Evolutionary conservation across 2,329 filamentous ascomycete genomes (phyloP).

Genomic region (Talaromyces sp.): DNA sequence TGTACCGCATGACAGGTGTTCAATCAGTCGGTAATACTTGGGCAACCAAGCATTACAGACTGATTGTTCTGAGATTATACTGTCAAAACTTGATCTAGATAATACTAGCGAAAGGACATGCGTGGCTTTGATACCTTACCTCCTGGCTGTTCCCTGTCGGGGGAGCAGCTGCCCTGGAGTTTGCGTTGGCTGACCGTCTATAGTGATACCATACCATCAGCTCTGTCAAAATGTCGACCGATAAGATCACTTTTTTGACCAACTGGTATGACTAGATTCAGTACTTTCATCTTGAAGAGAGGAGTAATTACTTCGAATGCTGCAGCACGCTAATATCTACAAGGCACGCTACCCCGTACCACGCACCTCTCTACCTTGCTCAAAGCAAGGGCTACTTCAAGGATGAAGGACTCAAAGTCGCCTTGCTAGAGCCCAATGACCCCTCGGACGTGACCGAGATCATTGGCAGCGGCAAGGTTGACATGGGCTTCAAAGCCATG

Average conservation of each 20-base stretch:
- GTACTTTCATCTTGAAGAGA: neutral
- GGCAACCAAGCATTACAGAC: conserved; percentile 12
- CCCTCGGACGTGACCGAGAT: conserved; percentile 81
- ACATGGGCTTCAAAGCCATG: conserved; percentile 81
- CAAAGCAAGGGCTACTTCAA: conserved; percentile 73
- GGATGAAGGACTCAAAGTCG: conserved; percentile 74
- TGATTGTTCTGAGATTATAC: conserved; percentile 70
- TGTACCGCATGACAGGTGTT: conserved; percentile 48
- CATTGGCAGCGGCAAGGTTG: conserved; percentile 72
- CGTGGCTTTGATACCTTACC: conserved; percentile 59
- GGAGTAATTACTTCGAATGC: neutral
- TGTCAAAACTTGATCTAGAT: conserved; percentile 82
- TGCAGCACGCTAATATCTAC: conserved; percentile 17
- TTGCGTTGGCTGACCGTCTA: conserved; percentile 20
- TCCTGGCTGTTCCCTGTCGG: conserved; percentile 23
- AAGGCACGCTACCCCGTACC: conserved; percentile 80
- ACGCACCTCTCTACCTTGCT: conserved; percentile 73
- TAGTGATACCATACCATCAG: conserved; percentile 35
- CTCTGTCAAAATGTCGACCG: conserved; percentile 66
- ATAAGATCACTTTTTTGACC: conserved; percentile 81
- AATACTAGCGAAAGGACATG: conserved; percentile 87
- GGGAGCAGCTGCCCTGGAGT: neutral
- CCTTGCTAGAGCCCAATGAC: conserved; percentile 74
- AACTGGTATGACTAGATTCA: conserved; percentile 65
- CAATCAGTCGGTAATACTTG: conserved; percentile 25